Evolutionary conservation across 2,329 filamentous ascomycete genomes (phyloP), one percentile per base, ranked within the genome.

Genomic region (Neopestalotiopsis rosae): DNA sequence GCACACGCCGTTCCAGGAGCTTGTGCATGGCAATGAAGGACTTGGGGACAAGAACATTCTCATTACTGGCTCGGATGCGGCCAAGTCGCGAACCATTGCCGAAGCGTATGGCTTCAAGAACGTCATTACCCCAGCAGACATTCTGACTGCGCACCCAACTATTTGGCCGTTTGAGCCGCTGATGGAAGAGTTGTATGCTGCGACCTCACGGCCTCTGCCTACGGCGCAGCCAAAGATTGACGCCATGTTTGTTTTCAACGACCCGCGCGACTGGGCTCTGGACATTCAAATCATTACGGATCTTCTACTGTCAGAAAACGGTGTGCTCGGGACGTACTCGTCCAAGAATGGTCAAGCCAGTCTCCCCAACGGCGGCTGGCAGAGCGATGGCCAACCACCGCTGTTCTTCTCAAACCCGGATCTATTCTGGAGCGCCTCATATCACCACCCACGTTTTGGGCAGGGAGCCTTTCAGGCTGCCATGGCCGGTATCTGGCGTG

Each of bases 191-290:
- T 87, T 91, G 77, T 94, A 94, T 79, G 83, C 81, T 57, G 74
- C 77, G 6, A 88, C 87, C 68, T 85, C 88, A 17, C 86, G 86
- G 49, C 87, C 88, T 1, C 83, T 93, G 0, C 90, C 90, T 0
- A 76, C 74, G 9, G 84, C 83, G 13, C 82, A 87, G 71, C 80
- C 83, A 62, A 94, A 94, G 74, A 92, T 99, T 73, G 94, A 97
- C 76, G 94, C 95, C 34, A 89, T 98, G 34, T 92, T 98, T 76
- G 92, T 98, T 6, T 98, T 95, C 86, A 97, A 97, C 79, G 96
- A 98, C 80, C 95, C 96, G 3, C 89, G 96, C 68, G 96, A 99
- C 83, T 99, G 96, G 96, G 94, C 93, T 0, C 87, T 98, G 10
- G 95, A 98, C 79, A 90, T 90, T 2, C 93, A 97, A 77, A 84